These are phyloP conservation scores for Thalassiosira livingstoniorum DNA, from an alignment of 352 stramenopile genomes.

Conservation along the genomic window DNA sequence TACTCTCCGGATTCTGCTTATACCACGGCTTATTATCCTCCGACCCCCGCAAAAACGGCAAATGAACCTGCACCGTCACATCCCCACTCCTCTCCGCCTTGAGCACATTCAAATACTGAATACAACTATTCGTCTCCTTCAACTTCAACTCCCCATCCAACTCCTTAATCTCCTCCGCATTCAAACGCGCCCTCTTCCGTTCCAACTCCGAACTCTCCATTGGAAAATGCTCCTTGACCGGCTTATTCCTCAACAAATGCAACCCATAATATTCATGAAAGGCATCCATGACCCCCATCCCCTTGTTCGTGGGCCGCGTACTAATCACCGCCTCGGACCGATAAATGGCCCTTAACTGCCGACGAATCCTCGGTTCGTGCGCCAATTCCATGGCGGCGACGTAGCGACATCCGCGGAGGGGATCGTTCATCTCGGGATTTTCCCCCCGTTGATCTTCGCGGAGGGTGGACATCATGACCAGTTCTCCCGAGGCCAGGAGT, in stretches of 20 bases:
- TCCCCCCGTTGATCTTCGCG: slow-evolving; percentile 52
- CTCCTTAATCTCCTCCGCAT: slow-evolving; percentile 72
- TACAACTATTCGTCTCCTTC: slow-evolving; percentile 75
- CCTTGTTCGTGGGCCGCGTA: slow-evolving; percentile 83
- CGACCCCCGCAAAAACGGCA: slow-evolving; percentile 65
- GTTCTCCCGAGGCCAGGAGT: slow-evolving; percentile 78
- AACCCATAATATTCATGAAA: slow-evolving; percentile 87
- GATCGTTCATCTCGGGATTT: slow-evolving; percentile 68
- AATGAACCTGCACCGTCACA: slow-evolving; percentile 78
- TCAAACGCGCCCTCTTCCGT: slow-evolving; percentile 57
- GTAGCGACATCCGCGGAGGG: slow-evolving; percentile 78
- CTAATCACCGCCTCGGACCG: slow-evolving; percentile 73
- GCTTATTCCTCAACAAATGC: slow-evolving; percentile 82
- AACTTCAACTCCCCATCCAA: slow-evolving; percentile 74
- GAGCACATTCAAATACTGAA: slow-evolving; percentile 84
- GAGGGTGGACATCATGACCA: slow-evolving; percentile 72
- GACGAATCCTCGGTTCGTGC: slow-evolving; percentile 80
- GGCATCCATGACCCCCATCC: slow-evolving; percentile 77
- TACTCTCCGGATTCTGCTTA: slow-evolving; percentile 45
- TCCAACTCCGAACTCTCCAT: slow-evolving; percentile 69
- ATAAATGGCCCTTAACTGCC: slow-evolving; percentile 77
- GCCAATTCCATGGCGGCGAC: slow-evolving; percentile 85
- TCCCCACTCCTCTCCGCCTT: slow-evolving; percentile 80
- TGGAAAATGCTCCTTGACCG: slow-evolving; percentile 84
- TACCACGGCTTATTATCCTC: slow-evolving; percentile 73